These are phyloP conservation scores for Gliomastix tumulicola DNA, from an alignment of 2,329 filamentous ascomycete genomes.

Conservation along the genomic window DNA sequence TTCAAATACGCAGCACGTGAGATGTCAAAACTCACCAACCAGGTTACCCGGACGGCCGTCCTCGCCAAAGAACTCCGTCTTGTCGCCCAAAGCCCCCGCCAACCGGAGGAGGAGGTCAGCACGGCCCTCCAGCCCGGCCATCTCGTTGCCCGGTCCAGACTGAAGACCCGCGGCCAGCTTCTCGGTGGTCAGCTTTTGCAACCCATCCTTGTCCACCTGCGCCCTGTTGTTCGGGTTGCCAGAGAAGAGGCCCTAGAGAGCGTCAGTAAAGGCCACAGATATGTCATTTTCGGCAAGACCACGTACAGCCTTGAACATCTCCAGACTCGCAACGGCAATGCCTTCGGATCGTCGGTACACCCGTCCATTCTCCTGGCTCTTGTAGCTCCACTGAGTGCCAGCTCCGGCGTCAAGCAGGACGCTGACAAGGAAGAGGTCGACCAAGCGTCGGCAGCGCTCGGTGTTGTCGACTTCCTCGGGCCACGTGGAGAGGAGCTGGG, in stretches of 20 bases:
- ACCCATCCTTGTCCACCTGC: conserved; percentile 80
- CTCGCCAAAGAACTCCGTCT: conserved; percentile 76
- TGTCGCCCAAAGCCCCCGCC: conserved; percentile 64
- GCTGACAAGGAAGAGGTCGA: conserved; percentile 74
- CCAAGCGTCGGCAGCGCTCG: conserved; percentile 66
- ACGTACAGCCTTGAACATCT: conserved; percentile 81
- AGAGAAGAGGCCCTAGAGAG: conserved; percentile 69
- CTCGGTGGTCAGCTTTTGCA: conserved; percentile 68
- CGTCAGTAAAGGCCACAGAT: conserved; percentile 10
- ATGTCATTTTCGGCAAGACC: background rate
- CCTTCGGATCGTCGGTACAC: conserved; percentile 83
- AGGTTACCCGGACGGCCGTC: conserved; percentile 88
- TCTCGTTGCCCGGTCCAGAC: conserved; percentile 69
- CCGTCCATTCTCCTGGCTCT: conserved; percentile 80
- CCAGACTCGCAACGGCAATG: conserved; percentile 66
- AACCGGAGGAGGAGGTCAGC: conserved; percentile 72
- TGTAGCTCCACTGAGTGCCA: conserved; percentile 86
- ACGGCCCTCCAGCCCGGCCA: conserved; percentile 80
- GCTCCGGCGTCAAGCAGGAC: conserved; percentile 84
- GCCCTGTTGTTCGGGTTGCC: conserved; percentile 73
- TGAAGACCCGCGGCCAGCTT: conserved; percentile 77
- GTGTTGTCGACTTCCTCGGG: conserved; percentile 60
- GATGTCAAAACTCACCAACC: conserved; percentile 56
- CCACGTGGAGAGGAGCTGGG: conserved; percentile 65
- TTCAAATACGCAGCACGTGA: too few species aligned